Base-by-base conservation (phyloP, 805 yeast genomes). In the Candida germanica region DNA sequence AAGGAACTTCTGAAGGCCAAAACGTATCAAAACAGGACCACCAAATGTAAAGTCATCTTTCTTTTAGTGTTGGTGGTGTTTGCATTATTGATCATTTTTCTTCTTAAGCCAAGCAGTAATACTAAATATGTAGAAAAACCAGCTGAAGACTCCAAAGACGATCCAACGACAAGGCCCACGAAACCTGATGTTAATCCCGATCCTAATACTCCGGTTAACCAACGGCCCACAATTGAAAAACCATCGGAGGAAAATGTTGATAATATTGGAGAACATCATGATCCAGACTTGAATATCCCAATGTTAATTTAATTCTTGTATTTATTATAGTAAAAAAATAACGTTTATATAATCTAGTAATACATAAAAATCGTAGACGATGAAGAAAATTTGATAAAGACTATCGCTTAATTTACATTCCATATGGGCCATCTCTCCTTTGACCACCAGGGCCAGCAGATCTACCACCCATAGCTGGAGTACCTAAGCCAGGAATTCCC, bases 31-130 rank as follows among this genome's bases (percentile, higher is more conserved):
- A 83, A 83, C 55, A 72, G 93, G 42, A 86, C 95, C 2, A 87
- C 87, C 40, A 93, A 89, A 59, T 93, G 98, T 63, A 88, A 87
- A 57, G 61, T 91, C 25, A 89, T 91, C 9, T 69, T 91, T 26
- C 70, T 91, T 32, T 59, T 93, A 41, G 62, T 79, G 4, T 68
- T 91, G 36, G 57, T 88, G 16, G 91, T 87, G 15, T 62, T 87
- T 22, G 80, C 85, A 3, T 64, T 87, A 36, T 64, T 88, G 29
- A 73, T 88, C 45, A 55, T 87, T 11, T 77, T 89, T 3, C 60
- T 88, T 46, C 71, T 86, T 40, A 83, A 80, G 49, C 89, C 89
- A 0, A 61, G 54, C 28, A 53, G 61, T 1, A 44, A 23, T 25
- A 33, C 47, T 12, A 58, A 61, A 10, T 54, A 44, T 12, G 51